Evolutionary conservation across 2,329 filamentous ascomycete genomes (phyloP).

Genomic region (Cercospora canescens): DNA sequence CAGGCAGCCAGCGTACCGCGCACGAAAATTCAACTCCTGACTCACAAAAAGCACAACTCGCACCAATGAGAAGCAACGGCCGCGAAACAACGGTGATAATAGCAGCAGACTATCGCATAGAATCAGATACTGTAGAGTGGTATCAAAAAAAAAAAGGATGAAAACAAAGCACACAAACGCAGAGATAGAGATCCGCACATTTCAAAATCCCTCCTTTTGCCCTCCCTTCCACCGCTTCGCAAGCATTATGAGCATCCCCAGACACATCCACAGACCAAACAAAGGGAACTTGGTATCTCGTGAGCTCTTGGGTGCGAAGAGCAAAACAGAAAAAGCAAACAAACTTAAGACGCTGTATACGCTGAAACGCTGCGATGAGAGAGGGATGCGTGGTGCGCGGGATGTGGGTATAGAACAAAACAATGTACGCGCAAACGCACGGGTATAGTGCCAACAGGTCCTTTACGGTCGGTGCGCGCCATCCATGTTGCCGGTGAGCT

Average conservation of each 20-base stretch:
- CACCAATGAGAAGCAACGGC: neutral
- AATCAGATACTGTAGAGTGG: slow-evolving; percentile 3
- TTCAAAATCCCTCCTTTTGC: neutral
- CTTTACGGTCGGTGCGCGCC: slow-evolving; percentile 6
- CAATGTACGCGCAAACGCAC: neutral
- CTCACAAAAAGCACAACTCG: neutral
- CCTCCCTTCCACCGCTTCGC: neutral
- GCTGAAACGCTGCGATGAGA: slow-evolving; percentile 10
- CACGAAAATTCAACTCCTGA: neutral
- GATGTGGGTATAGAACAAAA: slow-evolving; percentile 7
- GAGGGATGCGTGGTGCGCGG: slow-evolving; percentile 1
- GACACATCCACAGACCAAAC: neutral
- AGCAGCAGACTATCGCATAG: neutral
- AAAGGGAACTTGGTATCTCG: slow-evolving; percentile 5
- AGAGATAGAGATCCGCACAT: neutral
- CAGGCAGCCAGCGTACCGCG: neutral
- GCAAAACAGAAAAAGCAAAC: neutral
- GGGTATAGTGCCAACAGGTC: slow-evolving; percentile 2
- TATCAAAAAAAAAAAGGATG: neutral
- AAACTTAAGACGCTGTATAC: slow-evolving; percentile 6
- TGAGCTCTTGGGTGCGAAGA: neutral
- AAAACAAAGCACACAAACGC: neutral
- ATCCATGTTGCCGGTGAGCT: slow-evolving; percentile 64
- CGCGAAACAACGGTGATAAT: neutral
- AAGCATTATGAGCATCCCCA: neutral